Base-by-base conservation (phyloP, 2,329 filamentous ascomycete species). In the Colletotrichum salicis region DNA sequence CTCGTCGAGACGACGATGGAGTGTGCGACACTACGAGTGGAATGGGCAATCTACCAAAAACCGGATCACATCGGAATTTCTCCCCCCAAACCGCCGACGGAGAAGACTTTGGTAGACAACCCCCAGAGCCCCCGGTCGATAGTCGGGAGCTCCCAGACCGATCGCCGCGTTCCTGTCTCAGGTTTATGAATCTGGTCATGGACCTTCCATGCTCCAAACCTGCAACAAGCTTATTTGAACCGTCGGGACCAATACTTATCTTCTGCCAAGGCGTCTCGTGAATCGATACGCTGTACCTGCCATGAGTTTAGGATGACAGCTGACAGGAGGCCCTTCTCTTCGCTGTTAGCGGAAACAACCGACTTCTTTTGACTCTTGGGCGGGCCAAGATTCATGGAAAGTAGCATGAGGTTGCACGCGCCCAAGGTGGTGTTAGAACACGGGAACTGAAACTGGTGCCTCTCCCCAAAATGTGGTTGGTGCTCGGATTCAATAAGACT, bases 271-370 rank as follows among this genome's bases (percentile, higher is more conserved):
- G 31, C 41, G 57, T 71, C 64, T 67, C 64, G 58, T 58, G 58
- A 54, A 29, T 41, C 58, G 52, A 45, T 58, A 35, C 31, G 41
- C 37, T 51, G 13, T 41, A 45, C 31, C 52, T 68, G 58, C 58
- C 64, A 68, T 15, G 13, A 52, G 57, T 45, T 71, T 68, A 58
- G 41, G 64, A 71, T 63, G 68, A 58, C 68, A 71, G 68, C 51
- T 71, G 64, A 71, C 68, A 68, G 56, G 68, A 71, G 45, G 37
- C 41, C 51, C 51, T 41, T 41, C 10, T 31, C 68, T 51, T 51
- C 56, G 61, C 13, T 51, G 54, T 5, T 27, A 51, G 13, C 27
- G 35, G 56, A 70, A 67, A 61, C 22, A 31, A 29, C 51, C 19
- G 29, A 29, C 10, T 22, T 29, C 10, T 35, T 62, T 5, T 7